Evolutionary conservation across 2,329 filamentous ascomycete genomes (phyloP).

Genomic region (Simplicillium sp.): DNA sequence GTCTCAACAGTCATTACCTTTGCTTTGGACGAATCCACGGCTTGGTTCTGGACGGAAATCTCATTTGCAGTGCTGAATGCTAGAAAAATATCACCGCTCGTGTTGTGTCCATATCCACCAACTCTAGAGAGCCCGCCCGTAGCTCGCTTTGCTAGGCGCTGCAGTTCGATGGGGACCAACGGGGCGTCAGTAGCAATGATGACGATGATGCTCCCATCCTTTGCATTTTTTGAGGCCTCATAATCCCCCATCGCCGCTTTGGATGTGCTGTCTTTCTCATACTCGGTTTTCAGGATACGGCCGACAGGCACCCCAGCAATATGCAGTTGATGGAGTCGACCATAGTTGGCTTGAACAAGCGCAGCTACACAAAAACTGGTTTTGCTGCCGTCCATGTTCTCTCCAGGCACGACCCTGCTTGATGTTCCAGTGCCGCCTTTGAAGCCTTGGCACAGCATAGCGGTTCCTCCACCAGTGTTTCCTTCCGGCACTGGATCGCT

Average conservation of each 20-base stretch:
- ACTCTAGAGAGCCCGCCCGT: slow-evolving; percentile 49
- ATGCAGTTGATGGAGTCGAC: slow-evolving; percentile 41
- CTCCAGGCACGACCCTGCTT: slow-evolving; percentile 30
- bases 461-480: slow-evolving; percentile 52
- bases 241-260: not conserved
- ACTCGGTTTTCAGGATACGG: slow-evolving; percentile 37
- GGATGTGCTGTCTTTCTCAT: slow-evolving; percentile 13
- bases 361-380: slow-evolving; percentile 44
- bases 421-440: slow-evolving; percentile 55
- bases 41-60: slow-evolving; percentile 26
- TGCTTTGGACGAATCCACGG: slow-evolving; percentile 31
- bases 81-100: slow-evolving; percentile 54
- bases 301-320: slow-evolving; percentile 52
- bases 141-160: slow-evolving; percentile 46
- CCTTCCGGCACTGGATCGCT: slow-evolving; percentile 45
- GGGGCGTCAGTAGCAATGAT: slow-evolving; percentile 52
- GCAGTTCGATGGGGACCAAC: slow-evolving; percentile 45
- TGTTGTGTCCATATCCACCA: slow-evolving; percentile 49
- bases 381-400: slow-evolving; percentile 13
- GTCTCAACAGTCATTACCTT: slow-evolving; percentile 28
- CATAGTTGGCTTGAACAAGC: slow-evolving; percentile 55
- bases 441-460: slow-evolving; percentile 54
- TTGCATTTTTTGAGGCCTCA: slow-evolving; percentile 32
- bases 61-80: slow-evolving; percentile 51
- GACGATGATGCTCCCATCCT: slow-evolving; percentile 53